Evolutionary conservation across 495 filamentous ascomycete genomes (phyloP), one percentile per base, ranked within the genome.

Genomic region (Chaetomium tenue): DNA sequence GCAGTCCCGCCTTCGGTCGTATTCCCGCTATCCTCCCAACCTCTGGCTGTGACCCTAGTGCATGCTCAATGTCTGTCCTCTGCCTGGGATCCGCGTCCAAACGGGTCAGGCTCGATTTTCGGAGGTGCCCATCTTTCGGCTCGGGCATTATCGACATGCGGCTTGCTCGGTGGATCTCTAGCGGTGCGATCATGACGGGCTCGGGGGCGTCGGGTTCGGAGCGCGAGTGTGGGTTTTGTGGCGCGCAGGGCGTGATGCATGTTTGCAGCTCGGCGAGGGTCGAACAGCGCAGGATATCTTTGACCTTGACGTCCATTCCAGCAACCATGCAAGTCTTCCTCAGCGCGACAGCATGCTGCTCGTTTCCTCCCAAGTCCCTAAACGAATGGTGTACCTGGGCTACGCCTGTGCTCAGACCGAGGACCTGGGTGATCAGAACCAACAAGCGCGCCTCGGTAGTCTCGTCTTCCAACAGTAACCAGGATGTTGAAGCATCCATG

Each of bases 1-100:
- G 76, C 20, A 77, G 68, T 15, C 79, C 79, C 9, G 79, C 79
- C 64, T 78, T 81, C 25, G 79, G 79, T 40, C 74, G 75, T 11
- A 80, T 69, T 6, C 78, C 71, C 39, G 75, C 72, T 39, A 79
- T 74, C 59, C 72, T 71, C 23, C 70, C 72, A 18, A 81, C 67
- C 23, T 71, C 66, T 11, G 64, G 69, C 15, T 70, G 68, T 20
- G 28, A 39, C 22, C 68, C 65, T 1, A 77, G 60, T 5, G 70
- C 67, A 52, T 66, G 58, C 63, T 77, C 75, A 15, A 73, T 67
- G 5, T 73, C 73, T 20, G 72, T 73, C 40, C 60, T 60, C 11
- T 63, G 61, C 18, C 55, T 64, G 33, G 7, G 8, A 23, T 53
- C 37, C 25, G 66, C 67, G 26, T 51, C 20, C 18, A 65, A 62